These are phyloP conservation scores for Fraxinus floribunda DNA, from an alignment of 305 asterid genomes.

Conservation along the genomic window DNA sequence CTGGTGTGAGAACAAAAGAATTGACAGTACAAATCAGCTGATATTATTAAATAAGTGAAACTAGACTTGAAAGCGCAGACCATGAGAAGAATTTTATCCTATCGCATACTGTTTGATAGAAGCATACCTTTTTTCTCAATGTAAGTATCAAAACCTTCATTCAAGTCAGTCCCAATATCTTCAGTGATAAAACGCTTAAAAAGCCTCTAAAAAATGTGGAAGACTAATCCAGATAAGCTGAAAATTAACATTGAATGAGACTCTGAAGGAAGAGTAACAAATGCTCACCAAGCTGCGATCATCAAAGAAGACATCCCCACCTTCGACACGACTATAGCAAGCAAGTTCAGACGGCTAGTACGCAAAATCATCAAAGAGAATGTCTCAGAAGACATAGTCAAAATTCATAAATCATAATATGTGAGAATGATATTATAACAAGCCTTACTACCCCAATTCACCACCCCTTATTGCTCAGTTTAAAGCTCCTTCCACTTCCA, in stretches of 20 bases:
- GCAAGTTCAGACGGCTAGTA: conserved; percentile 94
- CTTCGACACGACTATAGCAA: conserved; percentile 92
- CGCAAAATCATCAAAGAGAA: conserved; percentile 28
- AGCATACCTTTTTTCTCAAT: conserved; percentile 74
- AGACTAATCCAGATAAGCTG: conserved; percentile 21
- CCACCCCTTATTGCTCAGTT: background rate
- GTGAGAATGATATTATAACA: background rate
- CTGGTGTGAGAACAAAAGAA: conserved; percentile 45
- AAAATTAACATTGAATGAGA: conserved; percentile 11
- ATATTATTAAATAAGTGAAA: conserved; percentile 5
- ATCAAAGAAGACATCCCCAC: conserved; percentile 90
- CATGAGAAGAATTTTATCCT: conserved; percentile 7
- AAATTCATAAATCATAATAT: conserved; percentile 9
- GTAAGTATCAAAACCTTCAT: conserved; percentile 87
- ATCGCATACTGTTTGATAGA: conserved; percentile 16
- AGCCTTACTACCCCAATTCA: background rate
- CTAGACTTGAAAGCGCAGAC: conserved; percentile 10
- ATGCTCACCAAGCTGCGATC: conserved; percentile 90
- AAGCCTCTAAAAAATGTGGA: conserved; percentile 60
- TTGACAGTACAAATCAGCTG: conserved; percentile 25
- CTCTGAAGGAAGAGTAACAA: conserved; percentile 21
- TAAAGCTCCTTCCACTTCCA: background rate
- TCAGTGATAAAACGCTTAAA: conserved; percentile 88
- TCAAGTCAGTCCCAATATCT: conserved; percentile 87
- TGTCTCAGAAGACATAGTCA: conserved; percentile 24